Evolutionary conservation across 108 stramenopile genomes (phyloP).

Genomic region (Discostella pseudostelligera): DNA sequence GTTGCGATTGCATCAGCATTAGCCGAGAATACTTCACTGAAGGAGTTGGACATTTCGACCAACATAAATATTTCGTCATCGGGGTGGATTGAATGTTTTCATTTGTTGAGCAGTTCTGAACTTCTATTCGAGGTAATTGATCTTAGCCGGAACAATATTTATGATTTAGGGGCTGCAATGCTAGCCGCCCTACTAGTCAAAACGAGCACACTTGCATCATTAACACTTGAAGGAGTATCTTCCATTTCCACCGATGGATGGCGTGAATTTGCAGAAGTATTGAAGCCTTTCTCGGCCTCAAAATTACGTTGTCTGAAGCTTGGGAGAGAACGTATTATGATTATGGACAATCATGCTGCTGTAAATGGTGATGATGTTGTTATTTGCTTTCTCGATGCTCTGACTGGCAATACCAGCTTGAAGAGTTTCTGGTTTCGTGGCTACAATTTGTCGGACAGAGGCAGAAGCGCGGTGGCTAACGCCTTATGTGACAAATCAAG

Average conservation of each 20-base stretch:
- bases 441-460: not conserved
- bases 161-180: not conserved
- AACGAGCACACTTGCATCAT: not conserved
- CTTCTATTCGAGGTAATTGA: not conserved
- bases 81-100: constrained; percentile 1
- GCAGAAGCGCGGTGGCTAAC: not conserved
- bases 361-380: not conserved
- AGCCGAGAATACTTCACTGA: not conserved
- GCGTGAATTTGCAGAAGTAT: not conserved
- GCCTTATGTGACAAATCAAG: constrained; percentile 1
- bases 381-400: not conserved
- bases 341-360: no score
- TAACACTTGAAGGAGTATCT: not conserved
- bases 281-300: not conserved
- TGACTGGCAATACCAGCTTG: not conserved
- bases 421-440: not conserved
- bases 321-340: no score
- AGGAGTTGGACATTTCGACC: not conserved
- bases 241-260: constrained; percentile 3
- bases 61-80: not conserved
- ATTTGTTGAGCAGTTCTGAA: not conserved
- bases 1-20: not conserved
- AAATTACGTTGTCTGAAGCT: not conserved
- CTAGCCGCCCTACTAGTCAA: not conserved
- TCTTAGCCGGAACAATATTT: not conserved